A percentile compares a stretch with the other conserved stretches of the same genome.
Evolutionary conservation across 495 filamentous ascomycete species (phyloP).

Genomic region (Podospora conica): DNA sequence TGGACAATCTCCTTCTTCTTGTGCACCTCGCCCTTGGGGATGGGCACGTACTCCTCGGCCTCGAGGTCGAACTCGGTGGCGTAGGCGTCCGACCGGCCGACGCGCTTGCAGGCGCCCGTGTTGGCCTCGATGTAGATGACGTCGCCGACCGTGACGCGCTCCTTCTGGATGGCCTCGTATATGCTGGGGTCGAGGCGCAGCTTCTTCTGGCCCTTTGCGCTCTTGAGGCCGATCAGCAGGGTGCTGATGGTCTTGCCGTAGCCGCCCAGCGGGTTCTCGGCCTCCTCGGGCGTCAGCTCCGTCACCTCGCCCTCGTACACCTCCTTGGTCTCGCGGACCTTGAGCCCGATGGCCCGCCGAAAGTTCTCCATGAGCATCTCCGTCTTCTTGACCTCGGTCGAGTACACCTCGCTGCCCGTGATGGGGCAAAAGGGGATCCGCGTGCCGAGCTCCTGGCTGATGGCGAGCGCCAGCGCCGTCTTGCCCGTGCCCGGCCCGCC

Average conservation of each 20-base stretch:
- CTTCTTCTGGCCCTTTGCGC: conserved; percentile 91
- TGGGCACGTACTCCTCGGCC: conserved; percentile 96
- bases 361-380: conserved; percentile 99
- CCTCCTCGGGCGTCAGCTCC: conserved; percentile 90
- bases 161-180: conserved; percentile 98
- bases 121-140: conserved; percentile 99
- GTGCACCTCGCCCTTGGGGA: conserved; percentile 97
- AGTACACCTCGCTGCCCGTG: conserved; percentile 94
- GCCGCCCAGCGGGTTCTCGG: conserved; percentile 94
- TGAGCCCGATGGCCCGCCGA: conserved; percentile 87
- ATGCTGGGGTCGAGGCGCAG: conserved; percentile 92
- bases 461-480: conserved; percentile 88
- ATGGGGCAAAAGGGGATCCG: conserved; percentile 98
- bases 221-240: conserved; percentile 82
- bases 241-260: conserved; percentile 94
- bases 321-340: conserved; percentile 96
- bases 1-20: conserved; percentile 99
- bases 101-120: conserved; percentile 93
- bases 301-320: conserved; percentile 97
- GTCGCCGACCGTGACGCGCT: conserved; percentile 90
- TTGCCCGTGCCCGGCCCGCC: conserved; percentile 93
- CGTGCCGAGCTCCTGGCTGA: conserved; percentile 90
- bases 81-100: conserved; percentile 91
- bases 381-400: conserved; percentile 97
- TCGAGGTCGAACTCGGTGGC: conserved; percentile 97